A percentile compares a stretch with the other conserved stretches of the same genome.
Conservation (phyloP, 116 monocot genomes). For the Zostera marina region DNA sequence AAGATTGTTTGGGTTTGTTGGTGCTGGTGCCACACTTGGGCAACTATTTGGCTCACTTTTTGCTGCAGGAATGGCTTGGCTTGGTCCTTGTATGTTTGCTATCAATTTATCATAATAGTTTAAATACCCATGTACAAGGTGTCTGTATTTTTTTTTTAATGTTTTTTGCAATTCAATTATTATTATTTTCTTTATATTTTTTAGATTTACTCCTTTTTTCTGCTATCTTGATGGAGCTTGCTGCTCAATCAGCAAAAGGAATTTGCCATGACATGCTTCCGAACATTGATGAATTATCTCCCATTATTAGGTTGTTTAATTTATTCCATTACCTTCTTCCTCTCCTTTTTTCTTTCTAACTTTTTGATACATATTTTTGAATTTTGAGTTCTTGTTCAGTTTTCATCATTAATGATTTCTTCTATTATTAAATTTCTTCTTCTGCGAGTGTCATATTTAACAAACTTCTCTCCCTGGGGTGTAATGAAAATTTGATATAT, state of each 20-base stretch:
- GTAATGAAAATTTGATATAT: not conserved
- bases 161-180: not conserved
- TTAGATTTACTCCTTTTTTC: constrained; percentile 73
- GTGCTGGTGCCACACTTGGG: constrained; percentile 95
- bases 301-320: constrained; percentile 24
- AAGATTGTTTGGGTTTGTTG: constrained; percentile 96
- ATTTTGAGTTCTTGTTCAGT: not conserved
- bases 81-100: constrained; percentile 74
- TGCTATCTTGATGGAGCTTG: constrained; percentile 88
- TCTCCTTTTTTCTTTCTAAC: too few relatives aligned
- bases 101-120: not conserved
- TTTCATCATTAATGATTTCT: not conserved
- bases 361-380: too few relatives aligned
- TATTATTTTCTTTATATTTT: not conserved
- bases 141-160: not conserved
- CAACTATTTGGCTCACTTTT: constrained; percentile 91
- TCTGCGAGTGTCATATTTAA: not conserved
- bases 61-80: constrained; percentile 90
- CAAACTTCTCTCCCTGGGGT: not conserved
- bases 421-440: not conserved
- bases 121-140: not conserved
- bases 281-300: constrained; percentile 34
- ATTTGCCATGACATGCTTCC: constrained; percentile 31
- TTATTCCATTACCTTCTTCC: not conserved
- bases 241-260: constrained; percentile 81